A percentile compares a stretch with the other conserved stretches of the same genome.
Evolutionary conservation across 148 eudicot genomes (phyloP).

Genomic region (Dysphania ambrosioides): DNA sequence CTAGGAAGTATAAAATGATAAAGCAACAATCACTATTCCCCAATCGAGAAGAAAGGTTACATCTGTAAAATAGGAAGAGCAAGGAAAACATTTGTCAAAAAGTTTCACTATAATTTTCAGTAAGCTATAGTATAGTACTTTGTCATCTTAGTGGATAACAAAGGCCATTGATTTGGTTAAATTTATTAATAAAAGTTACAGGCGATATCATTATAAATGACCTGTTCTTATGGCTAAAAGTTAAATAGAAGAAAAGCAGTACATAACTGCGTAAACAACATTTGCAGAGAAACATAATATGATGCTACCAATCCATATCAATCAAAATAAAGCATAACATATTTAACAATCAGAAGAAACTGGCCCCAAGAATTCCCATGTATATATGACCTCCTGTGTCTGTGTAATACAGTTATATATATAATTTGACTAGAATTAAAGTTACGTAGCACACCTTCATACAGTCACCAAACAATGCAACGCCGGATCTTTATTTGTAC

Average conservation of each 20-base stretch:
- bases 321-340: neutral
- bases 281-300: slow-evolving; percentile 9
- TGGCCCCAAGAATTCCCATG: neutral
- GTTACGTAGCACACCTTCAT: neutral
- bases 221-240: neutral
- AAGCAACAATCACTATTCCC: no score
- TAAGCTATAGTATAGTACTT: no score
- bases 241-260: no score
- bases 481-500: neutral
- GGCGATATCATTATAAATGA: neutral
- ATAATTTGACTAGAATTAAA: no score
- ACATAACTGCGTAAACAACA: neutral
- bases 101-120: no score
- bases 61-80: no score
- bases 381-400: neutral
- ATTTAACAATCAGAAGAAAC: slow-evolving; percentile 4
- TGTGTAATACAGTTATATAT: no score
- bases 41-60: no score
- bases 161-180: neutral
- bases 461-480: neutral
- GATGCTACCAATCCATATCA: neutral
- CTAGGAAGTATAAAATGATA: no score
- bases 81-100: no score
- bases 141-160: neutral
- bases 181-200: neutral